Percentiles rank a stretch among this genome's conserved stretches.
Conservation (phyloP, 371 early-diverging fungal species). For the Cladochytrium tenue region DNA sequence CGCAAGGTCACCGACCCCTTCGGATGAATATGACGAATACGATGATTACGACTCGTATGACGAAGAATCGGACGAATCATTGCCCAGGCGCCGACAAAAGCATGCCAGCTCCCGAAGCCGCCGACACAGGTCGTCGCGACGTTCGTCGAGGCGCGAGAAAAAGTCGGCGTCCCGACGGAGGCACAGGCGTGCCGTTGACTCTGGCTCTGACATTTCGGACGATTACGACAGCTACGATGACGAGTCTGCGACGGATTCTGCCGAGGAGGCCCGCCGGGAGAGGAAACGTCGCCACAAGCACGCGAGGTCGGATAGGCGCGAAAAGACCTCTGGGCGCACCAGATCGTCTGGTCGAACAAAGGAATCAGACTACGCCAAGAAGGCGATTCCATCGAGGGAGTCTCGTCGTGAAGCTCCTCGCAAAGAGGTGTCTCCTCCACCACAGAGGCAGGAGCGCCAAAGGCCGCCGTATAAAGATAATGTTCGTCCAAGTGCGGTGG, state of each 20-base stretch:
- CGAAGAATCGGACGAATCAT: not conserved
- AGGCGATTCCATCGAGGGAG: too few species aligned
- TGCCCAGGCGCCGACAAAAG: not conserved
- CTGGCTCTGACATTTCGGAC: not conserved
- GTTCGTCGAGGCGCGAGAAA: not conserved
- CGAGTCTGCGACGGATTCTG: not conserved
- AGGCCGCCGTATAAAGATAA: not conserved
- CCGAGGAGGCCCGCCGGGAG: not conserved
- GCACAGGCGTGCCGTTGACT: not conserved
- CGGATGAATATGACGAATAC: constrained; percentile 1
- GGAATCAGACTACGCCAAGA: not conserved
- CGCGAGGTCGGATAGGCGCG: not conserved
- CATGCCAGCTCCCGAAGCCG: not conserved
- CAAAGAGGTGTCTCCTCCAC: not conserved
- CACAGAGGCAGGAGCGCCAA: not conserved
- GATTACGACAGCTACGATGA: not conserved
- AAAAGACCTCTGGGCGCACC: not conserved
- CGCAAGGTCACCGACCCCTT: not conserved
- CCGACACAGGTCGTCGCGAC: constrained; percentile 1
- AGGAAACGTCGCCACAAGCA: not conserved
- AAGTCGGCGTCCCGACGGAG: not conserved
- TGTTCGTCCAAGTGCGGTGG: not conserved
- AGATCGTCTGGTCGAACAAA: not conserved
- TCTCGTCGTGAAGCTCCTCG: not conserved
- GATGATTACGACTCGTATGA: constrained; percentile 6